phyloP scores from a whole-genome alignment of 345 rosid genomes.

The Eucalyptus polybractea region DNA sequence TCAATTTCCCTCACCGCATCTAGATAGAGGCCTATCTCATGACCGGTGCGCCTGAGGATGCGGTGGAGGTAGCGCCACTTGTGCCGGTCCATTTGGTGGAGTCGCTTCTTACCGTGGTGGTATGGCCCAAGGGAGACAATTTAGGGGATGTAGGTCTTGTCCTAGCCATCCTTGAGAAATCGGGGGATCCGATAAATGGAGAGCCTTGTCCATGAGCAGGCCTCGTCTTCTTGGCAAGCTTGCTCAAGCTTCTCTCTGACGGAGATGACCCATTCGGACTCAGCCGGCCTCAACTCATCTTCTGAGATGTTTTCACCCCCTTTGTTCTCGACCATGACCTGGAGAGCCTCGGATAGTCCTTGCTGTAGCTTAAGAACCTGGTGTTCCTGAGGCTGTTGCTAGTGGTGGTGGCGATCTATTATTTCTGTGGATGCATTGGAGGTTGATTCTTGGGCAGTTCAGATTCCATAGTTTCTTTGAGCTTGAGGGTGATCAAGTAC shows the following conservation, averaged over 20 bases:
- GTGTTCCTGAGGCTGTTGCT: neutral
- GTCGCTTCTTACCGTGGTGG: constrained; percentile 53
- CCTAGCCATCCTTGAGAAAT: constrained; percentile 43
- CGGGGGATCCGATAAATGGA: constrained; percentile 10
- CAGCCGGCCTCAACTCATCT: constrained; percentile 13
- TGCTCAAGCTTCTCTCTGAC: constrained; percentile 46
- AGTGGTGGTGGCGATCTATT: neutral
- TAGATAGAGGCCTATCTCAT: constrained; percentile 36
- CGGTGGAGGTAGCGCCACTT: constrained; percentile 63
- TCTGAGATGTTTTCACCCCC: neutral
- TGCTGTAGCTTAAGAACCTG: constrained; percentile 7
- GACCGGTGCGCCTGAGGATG: constrained; percentile 39
- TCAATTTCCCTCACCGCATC: constrained; percentile 51
- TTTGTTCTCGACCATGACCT: constrained; percentile 5
- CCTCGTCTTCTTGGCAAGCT: constrained; percentile 50
- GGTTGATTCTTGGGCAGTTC: constrained; percentile 9
- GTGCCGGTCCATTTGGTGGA: constrained; percentile 61
- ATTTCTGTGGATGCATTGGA: neutral
- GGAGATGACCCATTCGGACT: constrained; percentile 54
- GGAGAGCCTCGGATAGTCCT: constrained; percentile 4
- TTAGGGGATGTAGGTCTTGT: constrained; percentile 61
- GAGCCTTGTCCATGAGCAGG: neutral
- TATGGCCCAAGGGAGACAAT: constrained; percentile 70
- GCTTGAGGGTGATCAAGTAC: constrained; percentile 62
- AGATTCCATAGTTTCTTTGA: constrained; percentile 49